phyloP scores from a whole-genome alignment of 2,329 filamentous ascomycete genomes.

The Paraphaeosphaeria sporulosa region DNA sequence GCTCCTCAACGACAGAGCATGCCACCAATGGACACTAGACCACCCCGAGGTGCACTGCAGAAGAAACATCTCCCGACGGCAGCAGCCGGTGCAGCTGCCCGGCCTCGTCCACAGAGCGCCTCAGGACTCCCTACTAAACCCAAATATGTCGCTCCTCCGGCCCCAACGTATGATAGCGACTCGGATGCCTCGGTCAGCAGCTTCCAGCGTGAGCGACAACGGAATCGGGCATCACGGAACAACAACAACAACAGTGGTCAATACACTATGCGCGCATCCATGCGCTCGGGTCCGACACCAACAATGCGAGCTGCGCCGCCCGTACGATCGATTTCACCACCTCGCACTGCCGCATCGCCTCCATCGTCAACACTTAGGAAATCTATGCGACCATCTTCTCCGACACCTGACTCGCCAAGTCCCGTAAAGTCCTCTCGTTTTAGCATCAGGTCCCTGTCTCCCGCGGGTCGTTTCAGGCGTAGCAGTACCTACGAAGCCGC shows the following conservation, averaged over 20 bases:
- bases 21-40: constrained; percentile 30
- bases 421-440: constrained; percentile 61
- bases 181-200: constrained; percentile 69
- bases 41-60: constrained; percentile 47
- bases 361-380: constrained; percentile 37
- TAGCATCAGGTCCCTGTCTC: constrained; percentile 75
- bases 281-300: constrained; percentile 62
- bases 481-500: constrained; percentile 27
- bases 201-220: constrained; percentile 69
- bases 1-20: constrained; percentile 47
- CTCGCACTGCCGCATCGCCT: constrained; percentile 26
- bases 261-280: constrained; percentile 74
- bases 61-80: constrained; percentile 48
- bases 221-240: constrained; percentile 48
- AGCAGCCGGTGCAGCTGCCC: constrained; percentile 21
- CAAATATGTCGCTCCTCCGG: constrained; percentile 29
- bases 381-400: constrained; percentile 44
- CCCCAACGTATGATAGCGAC: constrained; percentile 49
- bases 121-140: constrained; percentile 21
- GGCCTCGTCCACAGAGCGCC: constrained; percentile 38
- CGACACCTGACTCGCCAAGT: constrained; percentile 34
- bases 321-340: constrained; percentile 53
- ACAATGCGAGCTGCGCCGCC: constrained; percentile 49
- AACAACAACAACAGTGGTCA: constrained; percentile 58
- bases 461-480: constrained; percentile 63